These are phyloP conservation scores for Stevia rebaudiana DNA, from an alignment of 140 eudicot species.

Conservation along the genomic window DNA sequence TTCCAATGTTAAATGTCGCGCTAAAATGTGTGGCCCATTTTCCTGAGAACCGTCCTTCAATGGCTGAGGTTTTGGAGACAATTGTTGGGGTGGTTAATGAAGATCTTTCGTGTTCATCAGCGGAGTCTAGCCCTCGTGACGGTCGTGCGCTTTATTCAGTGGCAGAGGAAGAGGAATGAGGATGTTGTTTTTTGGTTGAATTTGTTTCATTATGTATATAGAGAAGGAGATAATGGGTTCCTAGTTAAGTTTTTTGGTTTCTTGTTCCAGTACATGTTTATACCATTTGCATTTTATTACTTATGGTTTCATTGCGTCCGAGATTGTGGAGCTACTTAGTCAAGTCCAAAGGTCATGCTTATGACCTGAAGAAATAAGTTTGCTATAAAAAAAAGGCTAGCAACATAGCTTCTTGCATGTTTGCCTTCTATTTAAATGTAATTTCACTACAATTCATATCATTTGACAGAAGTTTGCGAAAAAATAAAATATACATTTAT, in stretches of 20 bases:
- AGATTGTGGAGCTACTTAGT: too few relatives aligned
- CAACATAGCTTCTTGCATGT: too few relatives aligned
- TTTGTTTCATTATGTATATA: constrained; percentile 24
- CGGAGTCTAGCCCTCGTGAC: constrained; percentile 31
- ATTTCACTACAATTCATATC: too few relatives aligned
- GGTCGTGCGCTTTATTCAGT: constrained; percentile 37
- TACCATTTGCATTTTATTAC: too few relatives aligned
- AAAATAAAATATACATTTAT: too few relatives aligned
- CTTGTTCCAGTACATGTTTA: too few relatives aligned
- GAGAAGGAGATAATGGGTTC: constrained; percentile 13
- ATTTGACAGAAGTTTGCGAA: too few relatives aligned
- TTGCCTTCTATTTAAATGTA: too few relatives aligned
- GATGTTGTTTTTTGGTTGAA: background rate
- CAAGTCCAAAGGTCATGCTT: too few relatives aligned
- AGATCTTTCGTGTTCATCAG: constrained; percentile 28
- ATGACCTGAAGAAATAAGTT: too few relatives aligned
- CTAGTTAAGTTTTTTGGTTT: background rate
- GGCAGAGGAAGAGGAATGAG: constrained; percentile 36
- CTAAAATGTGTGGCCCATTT: constrained; percentile 54
- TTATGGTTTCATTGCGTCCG: too few relatives aligned
- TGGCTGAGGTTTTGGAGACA: constrained; percentile 58
- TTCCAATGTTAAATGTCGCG: constrained; percentile 49
- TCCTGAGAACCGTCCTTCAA: constrained; percentile 50
- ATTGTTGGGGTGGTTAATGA: constrained; percentile 45
- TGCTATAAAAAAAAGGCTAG: too few relatives aligned